Conservation (phyloP, 1,139 yeast species). For the Komagataea norvegica region DNA sequence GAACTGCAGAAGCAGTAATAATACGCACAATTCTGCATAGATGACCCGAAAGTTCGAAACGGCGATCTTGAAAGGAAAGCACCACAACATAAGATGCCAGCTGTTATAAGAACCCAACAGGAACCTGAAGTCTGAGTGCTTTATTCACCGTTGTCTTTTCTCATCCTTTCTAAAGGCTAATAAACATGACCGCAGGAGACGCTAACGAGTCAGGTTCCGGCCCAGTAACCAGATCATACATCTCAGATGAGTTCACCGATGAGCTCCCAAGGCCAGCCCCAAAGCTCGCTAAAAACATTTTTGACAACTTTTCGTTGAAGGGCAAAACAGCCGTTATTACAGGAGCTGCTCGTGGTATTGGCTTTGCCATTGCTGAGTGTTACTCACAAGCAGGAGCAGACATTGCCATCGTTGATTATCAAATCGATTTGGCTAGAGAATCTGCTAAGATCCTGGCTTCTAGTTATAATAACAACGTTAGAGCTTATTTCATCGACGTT, state of each 20-base stretch:
- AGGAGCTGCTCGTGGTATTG: conserved; percentile 85
- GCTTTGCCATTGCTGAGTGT: conserved; percentile 77
- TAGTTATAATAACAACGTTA: conserved; percentile 58
- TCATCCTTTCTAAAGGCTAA: background rate
- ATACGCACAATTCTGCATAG: conserved; percentile 1
- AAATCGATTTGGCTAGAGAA: conserved; percentile 54
- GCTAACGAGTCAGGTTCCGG: background rate
- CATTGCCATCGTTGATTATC: conserved; percentile 71
- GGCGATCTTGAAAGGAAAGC: no score
- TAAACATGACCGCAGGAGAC: background rate
- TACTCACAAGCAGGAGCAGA: conserved; percentile 89
- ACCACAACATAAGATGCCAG: no score
- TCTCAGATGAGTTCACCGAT: conserved; percentile 28
- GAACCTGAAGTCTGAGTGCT: no score
- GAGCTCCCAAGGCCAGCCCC: conserved; percentile 29
- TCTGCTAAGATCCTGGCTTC: conserved; percentile 54
- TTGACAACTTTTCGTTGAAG: conserved; percentile 59
- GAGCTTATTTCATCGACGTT: conserved; percentile 72
- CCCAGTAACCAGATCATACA: conserved; percentile 29
- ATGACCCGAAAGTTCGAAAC: conserved; percentile 7
- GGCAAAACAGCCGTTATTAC: conserved; percentile 84
- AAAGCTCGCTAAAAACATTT: conserved; percentile 28
- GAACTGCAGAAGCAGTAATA: background rate
- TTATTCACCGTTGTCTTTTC: no score
- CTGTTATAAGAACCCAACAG: no score